Conservation (phyloP, 2,329 filamentous ascomycete genomes). For the Ophiostoma sp. region DNA sequence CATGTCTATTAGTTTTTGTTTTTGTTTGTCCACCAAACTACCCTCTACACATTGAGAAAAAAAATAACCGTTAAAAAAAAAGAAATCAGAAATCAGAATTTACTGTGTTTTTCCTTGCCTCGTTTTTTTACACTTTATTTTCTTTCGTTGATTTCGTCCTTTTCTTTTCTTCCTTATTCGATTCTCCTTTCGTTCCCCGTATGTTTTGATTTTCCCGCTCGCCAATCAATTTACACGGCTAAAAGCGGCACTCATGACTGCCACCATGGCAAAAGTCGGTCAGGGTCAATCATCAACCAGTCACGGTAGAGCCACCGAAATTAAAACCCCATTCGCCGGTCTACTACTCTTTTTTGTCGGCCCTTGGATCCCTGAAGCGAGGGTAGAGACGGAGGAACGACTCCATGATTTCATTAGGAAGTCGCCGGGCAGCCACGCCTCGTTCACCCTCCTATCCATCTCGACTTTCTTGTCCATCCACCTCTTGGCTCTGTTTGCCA, state of each 20-base stretch:
- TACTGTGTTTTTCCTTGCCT: too few species aligned
- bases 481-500: background rate
- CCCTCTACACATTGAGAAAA: too few species aligned
- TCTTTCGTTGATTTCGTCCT: too few species aligned
- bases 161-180: too few species aligned
- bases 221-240: constrained; percentile 17
- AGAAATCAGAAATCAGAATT: too few species aligned
- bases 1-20: too few species aligned
- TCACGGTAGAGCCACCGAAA: background rate
- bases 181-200: too few species aligned
- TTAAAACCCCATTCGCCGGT: background rate
- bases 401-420: constrained; percentile 2
- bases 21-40: too few species aligned
- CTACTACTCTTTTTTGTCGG: background rate
- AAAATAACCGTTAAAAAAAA: too few species aligned
- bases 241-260: constrained; percentile 3
- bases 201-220: background rate
- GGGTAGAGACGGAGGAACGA: background rate
- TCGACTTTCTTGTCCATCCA: background rate
- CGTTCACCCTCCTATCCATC: background rate
- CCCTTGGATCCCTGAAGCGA: constrained; percentile 10
- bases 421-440: background rate
- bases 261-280: background rate
- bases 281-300: background rate
- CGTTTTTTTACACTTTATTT: too few species aligned